Conservation (phyloP, 1,284 basidiomycete species). For the Rhizopogon parksii region DNA sequence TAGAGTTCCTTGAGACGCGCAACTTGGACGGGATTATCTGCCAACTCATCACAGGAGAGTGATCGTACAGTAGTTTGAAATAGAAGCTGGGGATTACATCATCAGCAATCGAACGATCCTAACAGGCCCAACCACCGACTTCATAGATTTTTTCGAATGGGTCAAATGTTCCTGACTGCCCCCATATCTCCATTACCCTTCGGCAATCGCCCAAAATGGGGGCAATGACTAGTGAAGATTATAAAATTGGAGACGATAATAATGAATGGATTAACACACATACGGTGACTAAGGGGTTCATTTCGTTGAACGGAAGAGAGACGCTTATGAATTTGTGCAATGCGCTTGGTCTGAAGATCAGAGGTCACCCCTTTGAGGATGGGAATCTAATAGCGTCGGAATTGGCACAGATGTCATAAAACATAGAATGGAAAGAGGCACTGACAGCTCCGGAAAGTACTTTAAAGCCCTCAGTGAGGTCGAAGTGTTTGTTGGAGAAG, state of each 20-base stretch:
- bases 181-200: slow-evolving; percentile 54
- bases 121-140: slow-evolving; percentile 33
- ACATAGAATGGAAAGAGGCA: slow-evolving; percentile 13
- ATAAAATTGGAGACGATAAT: slow-evolving; percentile 2
- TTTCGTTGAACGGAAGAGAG: slow-evolving; percentile 54
- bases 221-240: slow-evolving; percentile 44
- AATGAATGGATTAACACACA: slow-evolving; percentile 22
- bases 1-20: slow-evolving; percentile 55
- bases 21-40: slow-evolving; percentile 53
- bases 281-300: slow-evolving; percentile 51
- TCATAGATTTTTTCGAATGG: slow-evolving; percentile 66
- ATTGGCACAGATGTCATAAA: slow-evolving; percentile 4
- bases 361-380: slow-evolving; percentile 68
- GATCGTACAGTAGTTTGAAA: slow-evolving; percentile 67
- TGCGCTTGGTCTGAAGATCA: slow-evolving; percentile 50
- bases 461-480: slow-evolving; percentile 70
- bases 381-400: slow-evolving; percentile 44
- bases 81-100: slow-evolving; percentile 40
- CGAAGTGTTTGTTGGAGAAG: slow-evolving; percentile 59
- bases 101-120: not conserved
- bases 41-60: slow-evolving; percentile 59
- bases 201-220: slow-evolving; percentile 56
- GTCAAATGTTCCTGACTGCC: slow-evolving; percentile 51
- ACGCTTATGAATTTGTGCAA: slow-evolving; percentile 63
- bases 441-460: slow-evolving; percentile 67